Base-by-base conservation (phyloP, 495 filamentous ascomycete species). In the Letharia columbiana region DNA sequence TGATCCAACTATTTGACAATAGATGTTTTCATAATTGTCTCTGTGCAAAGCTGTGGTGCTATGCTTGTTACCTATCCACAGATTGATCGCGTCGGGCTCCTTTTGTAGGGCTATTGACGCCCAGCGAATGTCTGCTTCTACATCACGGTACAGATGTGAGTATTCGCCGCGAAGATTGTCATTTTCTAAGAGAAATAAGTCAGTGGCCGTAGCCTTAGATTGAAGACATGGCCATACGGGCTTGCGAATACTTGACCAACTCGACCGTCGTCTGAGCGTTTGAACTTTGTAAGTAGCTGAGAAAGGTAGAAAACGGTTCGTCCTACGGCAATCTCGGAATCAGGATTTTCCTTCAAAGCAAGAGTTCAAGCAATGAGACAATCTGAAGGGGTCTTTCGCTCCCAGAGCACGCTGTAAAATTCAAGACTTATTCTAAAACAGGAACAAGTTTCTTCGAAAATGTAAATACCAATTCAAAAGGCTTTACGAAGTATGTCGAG, bases 21-120 rank as follows among this genome's bases (percentile, higher is more conserved):
- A 92, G 3, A 92, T 78, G 74, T 92, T 92, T 73, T 92, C 88
- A 72, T 91, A 91, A 73, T 86, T 85, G 76, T 92, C 89, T 68
- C 85, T 86, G 75, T 92, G 89, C 64, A 92, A 73, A 4, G 88
- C 82, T 0, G 89, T 90, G 1, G 79, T 76, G 57, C 84, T 88
- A 18, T 73, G 73, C 20, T 80, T 82, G 75, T 87, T 87, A 54
- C 89, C 89, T 67, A 92, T 83, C 89, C 89, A 92, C 67, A 92
- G 75, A 72, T 92, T 92, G 67, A 89, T 82, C 23, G 89, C 64
- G 40, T 66, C 64, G 0, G 89, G 86, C 2, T 69, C 60, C 47
- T 77, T 71, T 28, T 81, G 76, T 0, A 92, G 79, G 0, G 87
- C 87, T 63, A 87, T 83, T 42, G 83, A 80, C 1, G 88, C 89